Base-by-base conservation (phyloP, 192 early-diverging fungal genomes). In the Podila epigama region DNA sequence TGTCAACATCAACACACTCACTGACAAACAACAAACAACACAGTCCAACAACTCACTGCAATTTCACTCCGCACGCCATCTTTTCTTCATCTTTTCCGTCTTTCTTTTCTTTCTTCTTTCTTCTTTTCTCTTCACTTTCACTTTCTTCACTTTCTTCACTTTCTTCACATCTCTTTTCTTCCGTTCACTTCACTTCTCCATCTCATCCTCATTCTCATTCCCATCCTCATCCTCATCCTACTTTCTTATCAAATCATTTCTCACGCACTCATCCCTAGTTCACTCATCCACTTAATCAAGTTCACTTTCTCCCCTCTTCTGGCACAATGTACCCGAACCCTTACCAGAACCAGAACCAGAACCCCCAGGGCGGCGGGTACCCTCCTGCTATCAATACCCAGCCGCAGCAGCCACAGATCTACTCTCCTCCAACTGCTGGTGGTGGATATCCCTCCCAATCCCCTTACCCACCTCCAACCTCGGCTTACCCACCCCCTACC, bases 261-360 rank as follows among this genome's bases (percentile, higher is more conserved):
- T n/a, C n/a, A n/a, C n/a, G n/a, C n/a, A n/a, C n/a, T n/a, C n/a
- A n/a, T n/a, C n/a, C n/a, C n/a, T n/a, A n/a, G n/a, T n/a, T n/a
- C n/a, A n/a, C n/a, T n/a, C n/a, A n/a, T n/a, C n/a, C n/a, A n/a
- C n/a, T n/a, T n/a, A n/a, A n/a, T n/a, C n/a, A n/a, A n/a, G n/a
- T n/a, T n/a, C n/a, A n/a, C n/a, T n/a, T n/a, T n/a, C n/a, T n/a
- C n/a, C n/a, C n/a, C n/a, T n/a, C n/a, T n/a, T n/a, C 31, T n/a
- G 51, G 31, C 16, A 50, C 36, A 51, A 69, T 73, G 72, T 75
- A 75, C 59, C 64, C 71, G 64, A 75, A 75, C 40, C 71, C 72
- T 5, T 75, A 75, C 58, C 62, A 55, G 31, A 65, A 65, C 58
- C 62, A 55, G 31, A 65, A 65, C 58, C 25, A 63, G 33, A 40